Evolutionary conservation across 2,329 filamentous ascomycete genomes (phyloP).

Genomic region (Lecanosticta acicola): DNA sequence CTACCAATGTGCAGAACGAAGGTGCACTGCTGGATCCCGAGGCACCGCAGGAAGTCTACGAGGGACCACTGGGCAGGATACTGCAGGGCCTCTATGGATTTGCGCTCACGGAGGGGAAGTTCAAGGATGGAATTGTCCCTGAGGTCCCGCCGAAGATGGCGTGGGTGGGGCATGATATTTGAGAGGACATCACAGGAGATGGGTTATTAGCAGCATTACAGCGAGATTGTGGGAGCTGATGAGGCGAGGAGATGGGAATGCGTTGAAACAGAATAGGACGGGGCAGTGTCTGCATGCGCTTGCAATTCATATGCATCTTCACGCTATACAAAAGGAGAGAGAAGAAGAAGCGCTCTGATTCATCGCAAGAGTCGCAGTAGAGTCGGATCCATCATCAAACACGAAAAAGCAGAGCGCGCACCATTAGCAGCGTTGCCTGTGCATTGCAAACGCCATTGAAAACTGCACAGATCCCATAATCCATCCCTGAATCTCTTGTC

Average conservation of each 20-base stretch:
- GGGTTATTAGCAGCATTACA: no score
- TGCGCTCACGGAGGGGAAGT: slow-evolving; percentile 60
- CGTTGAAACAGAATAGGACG: no score
- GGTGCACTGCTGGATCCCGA: slow-evolving; percentile 34
- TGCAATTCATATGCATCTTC: no score
- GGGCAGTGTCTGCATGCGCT: no score
- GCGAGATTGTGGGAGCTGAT: no score
- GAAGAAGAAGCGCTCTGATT: background rate
- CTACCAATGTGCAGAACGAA: slow-evolving; percentile 46
- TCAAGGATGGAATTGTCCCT: slow-evolving; percentile 67
- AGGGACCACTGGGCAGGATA: slow-evolving; percentile 48
- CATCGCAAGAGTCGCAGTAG: background rate
- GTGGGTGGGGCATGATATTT: slow-evolving; percentile 49
- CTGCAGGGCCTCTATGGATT: slow-evolving; percentile 58
- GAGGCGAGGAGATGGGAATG: no score
- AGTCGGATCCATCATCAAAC: background rate
- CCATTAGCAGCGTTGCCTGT: background rate
- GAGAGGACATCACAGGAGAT: no score
- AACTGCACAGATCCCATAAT: no score
- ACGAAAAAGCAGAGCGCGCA: background rate
- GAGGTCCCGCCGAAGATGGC: slow-evolving; percentile 71
- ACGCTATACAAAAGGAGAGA: background rate
- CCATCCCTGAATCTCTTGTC: slow-evolving; percentile 2
- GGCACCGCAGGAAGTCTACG: slow-evolving; percentile 52
- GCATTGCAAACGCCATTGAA: background rate